phyloP scores from a whole-genome alignment of 106 monocot genomes.

The Iris macrosiphon region DNA sequence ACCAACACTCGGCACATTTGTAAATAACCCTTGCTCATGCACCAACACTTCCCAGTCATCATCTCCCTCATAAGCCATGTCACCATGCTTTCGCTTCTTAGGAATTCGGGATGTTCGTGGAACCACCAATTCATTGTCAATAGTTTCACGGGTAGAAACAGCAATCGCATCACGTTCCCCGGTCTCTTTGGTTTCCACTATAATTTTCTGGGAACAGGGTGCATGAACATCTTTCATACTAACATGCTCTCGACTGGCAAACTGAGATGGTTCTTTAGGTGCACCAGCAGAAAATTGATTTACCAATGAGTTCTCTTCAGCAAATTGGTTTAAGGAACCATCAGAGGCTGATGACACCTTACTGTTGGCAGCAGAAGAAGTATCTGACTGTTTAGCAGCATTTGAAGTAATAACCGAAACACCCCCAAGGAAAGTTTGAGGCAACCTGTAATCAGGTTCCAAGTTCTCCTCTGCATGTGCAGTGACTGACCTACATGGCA shows the following conservation, averaged over 20 bases:
- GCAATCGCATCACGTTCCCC: conserved; percentile 10
- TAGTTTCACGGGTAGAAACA: conserved; percentile 6
- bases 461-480: conserved; percentile 1
- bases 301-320: neutral
- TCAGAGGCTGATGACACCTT: neutral
- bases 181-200: conserved; percentile 10
- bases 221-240: conserved; percentile 8
- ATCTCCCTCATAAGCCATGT: conserved; percentile 98
- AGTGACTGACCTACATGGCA: neutral
- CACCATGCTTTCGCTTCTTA: conserved; percentile 53
- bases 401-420: neutral
- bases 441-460: neutral
- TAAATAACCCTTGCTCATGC: conserved; percentile 48
- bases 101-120: conserved; percentile 23
- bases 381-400: neutral
- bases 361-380: conserved; percentile 4
- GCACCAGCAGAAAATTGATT: conserved; percentile 11
- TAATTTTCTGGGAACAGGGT: too few species aligned
- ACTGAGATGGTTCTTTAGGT: conserved; percentile 10
- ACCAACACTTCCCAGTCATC: conserved; percentile 73
- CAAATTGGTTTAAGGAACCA: conserved; percentile 8
- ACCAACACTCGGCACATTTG: conserved; percentile 16
- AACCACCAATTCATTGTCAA: conserved; percentile 22
- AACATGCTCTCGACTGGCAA: neutral
- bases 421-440: conserved; percentile 10